Conservation (phyloP, 257 asterid genomes). For the Eustoma russellianum region DNA sequence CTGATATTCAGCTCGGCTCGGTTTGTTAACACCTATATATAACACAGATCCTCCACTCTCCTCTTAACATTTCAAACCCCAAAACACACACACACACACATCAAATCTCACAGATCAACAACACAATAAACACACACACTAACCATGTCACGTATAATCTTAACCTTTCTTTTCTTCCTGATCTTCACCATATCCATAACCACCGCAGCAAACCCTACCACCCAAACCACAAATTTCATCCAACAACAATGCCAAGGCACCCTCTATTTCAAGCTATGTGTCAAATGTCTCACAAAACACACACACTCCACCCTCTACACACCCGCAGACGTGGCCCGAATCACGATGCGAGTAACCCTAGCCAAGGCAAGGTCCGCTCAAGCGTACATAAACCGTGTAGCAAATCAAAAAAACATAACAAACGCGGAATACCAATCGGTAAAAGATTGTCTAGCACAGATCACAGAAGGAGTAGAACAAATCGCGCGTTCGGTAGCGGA, state of each 20-base stretch:
- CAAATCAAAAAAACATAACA: conserved; percentile 20
- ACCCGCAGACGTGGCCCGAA: conserved; percentile 37
- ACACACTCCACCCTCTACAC: conserved; percentile 21
- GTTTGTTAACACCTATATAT: too few relatives aligned
- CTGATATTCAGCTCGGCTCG: too few relatives aligned
- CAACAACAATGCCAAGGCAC: conserved; percentile 37
- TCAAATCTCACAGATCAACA: conserved; percentile 1
- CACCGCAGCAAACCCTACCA: conserved; percentile 3
- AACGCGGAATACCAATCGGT: conserved; percentile 26
- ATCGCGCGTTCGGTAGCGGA: conserved; percentile 45
- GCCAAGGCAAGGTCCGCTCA: conserved; percentile 38
- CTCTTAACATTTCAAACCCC: not conserved
- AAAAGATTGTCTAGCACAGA: conserved; percentile 52
- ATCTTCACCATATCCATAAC: conserved; percentile 9
- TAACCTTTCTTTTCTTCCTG: conserved; percentile 17
- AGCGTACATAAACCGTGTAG: conserved; percentile 34
- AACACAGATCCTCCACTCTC: conserved; percentile 7
- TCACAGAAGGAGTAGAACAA: conserved; percentile 50
- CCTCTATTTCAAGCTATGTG: conserved; percentile 33
- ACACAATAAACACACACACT: not conserved
- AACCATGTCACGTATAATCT: conserved; percentile 9
- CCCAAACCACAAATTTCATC: conserved; percentile 35
- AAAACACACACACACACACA: too few relatives aligned
- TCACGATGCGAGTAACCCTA: conserved; percentile 44
- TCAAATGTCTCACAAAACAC: conserved; percentile 23